These are phyloP conservation scores for Pelargonium fulgidum DNA, from an alignment of 441 rosid species.

Conservation along the genomic window DNA sequence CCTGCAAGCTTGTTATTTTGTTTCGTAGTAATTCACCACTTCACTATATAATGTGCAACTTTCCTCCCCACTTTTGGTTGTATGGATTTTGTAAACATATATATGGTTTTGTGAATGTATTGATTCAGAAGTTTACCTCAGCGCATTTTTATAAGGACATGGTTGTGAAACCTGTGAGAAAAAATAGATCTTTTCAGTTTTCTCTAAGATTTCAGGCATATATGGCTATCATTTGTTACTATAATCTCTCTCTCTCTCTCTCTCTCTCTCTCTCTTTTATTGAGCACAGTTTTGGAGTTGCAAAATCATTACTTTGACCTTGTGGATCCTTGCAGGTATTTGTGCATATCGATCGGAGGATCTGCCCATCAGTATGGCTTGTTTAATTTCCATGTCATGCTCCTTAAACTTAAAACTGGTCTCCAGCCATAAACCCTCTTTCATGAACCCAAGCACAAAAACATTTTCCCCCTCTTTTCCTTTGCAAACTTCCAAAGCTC, in stretches of 20 bases:
- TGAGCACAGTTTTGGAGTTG: not conserved
- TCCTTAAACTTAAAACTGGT: slow-evolving; percentile 33
- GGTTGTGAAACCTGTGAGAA: no score
- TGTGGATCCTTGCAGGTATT: slow-evolving; percentile 37
- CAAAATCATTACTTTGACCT: not conserved
- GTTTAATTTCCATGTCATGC: slow-evolving; percentile 53
- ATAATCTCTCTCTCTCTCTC: no score
- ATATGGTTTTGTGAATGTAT: no score
- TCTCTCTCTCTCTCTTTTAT: no score
- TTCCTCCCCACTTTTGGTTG: no score
- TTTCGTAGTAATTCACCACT: no score
- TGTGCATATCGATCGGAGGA: slow-evolving; percentile 24
- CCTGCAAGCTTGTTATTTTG: not conserved
- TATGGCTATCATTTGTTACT: no score
- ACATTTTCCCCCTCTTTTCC: slow-evolving; percentile 27
- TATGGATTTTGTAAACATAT: no score
- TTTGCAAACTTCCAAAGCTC: slow-evolving; percentile 30
- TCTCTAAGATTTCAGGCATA: not conserved
- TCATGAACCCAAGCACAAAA: slow-evolving; percentile 23
- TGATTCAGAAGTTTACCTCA: not conserved
- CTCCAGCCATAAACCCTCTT: slow-evolving; percentile 28
- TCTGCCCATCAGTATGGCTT: slow-evolving; percentile 42
- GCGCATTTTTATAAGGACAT: not conserved
- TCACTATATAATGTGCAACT: no score
- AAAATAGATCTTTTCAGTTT: no score